Percentiles rank a stretch among this genome's conserved stretches.
phyloP scores from a whole-genome alignment of 768 basidiomycete species.

The Ephemerocybe angulata region DNA sequence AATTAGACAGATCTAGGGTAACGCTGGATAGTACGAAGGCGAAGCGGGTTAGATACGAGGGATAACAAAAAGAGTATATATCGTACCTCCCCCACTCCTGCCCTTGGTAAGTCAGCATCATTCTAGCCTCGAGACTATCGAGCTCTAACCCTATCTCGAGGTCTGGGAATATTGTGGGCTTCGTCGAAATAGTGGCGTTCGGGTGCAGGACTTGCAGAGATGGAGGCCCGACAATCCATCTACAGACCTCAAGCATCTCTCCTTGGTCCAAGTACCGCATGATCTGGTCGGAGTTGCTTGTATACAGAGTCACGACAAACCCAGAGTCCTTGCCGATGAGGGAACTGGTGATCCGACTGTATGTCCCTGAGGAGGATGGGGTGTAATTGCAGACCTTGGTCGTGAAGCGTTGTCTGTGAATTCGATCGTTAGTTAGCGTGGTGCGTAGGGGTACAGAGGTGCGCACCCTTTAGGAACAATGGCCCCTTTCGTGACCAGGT shows the following conservation, averaged over 20 bases:
- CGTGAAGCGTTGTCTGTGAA: conserved; percentile 70
- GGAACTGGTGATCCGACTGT: too few relatives aligned
- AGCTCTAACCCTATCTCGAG: conserved; percentile 82
- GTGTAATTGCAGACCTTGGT: conserved; percentile 87
- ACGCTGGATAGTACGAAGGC: too few relatives aligned
- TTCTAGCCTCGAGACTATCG: conserved; percentile 84
- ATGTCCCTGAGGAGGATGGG: conserved; percentile 61
- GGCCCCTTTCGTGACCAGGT: conserved; percentile 82
- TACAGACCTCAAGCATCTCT: conserved; percentile 69
- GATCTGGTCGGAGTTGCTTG: conserved; percentile 65
- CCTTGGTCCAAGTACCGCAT: conserved; percentile 88
- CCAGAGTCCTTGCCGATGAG: too few relatives aligned
- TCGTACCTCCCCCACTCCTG: conserved; percentile 79
- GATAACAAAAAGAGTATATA: too few relatives aligned
- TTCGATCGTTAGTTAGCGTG: too few relatives aligned
- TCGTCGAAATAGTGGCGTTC: conserved; percentile 53
- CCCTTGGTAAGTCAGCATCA: conserved; percentile 68
- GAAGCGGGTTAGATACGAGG: too few relatives aligned
- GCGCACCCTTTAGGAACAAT: conserved; percentile 86
- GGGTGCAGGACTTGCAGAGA: conserved; percentile 75
- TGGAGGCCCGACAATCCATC: conserved; percentile 84
- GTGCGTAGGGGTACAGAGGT: too few relatives aligned
- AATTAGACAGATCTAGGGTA: too few relatives aligned
- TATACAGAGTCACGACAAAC: conserved; percentile 81
- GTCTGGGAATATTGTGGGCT: conserved; percentile 77